A percentile compares a stretch with the other conserved stretches of the same genome.
These are phyloP conservation scores for Emergomyces orientalis DNA, from an alignment of 2,329 filamentous ascomycete species.

Conservation along the genomic window DNA sequence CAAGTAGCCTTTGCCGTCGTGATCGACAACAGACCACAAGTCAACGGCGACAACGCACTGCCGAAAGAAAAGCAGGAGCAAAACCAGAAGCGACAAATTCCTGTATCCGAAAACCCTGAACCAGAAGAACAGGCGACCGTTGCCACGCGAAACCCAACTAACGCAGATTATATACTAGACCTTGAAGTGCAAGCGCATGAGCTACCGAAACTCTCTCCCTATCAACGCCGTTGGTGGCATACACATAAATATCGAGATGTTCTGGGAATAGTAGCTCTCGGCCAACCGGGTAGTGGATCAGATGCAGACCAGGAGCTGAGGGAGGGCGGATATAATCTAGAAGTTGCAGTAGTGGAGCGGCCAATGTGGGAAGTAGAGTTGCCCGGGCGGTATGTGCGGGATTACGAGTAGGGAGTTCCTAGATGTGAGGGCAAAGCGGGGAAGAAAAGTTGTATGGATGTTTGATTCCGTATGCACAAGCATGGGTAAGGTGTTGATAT, in stretches of 20 bases:
- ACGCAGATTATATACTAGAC: conserved; percentile 12
- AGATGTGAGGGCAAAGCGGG: not conserved
- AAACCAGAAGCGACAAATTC: not conserved
- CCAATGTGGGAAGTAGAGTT: conserved; percentile 75
- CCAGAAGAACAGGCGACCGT: not conserved
- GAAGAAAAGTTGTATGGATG: not conserved
- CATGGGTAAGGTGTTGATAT: not conserved
- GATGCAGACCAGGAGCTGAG: conserved; percentile 21
- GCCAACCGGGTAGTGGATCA: conserved; percentile 20
- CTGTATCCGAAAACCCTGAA: conserved; percentile 11
- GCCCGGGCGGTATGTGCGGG: conserved; percentile 59
- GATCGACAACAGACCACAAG: conserved; percentile 15
- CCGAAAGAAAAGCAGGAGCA: not conserved
- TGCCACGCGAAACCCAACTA: conserved; percentile 6
- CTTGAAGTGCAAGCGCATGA: conserved; percentile 16
- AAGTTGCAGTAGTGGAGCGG: conserved; percentile 82
- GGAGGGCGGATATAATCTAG: conserved; percentile 33
- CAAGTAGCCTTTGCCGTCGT: conserved; percentile 14
- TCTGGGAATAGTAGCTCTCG: conserved; percentile 59
- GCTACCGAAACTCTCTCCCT: conserved; percentile 18
- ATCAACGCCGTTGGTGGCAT: conserved; percentile 51
- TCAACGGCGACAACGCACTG: not conserved
- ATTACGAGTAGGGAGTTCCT: conserved; percentile 35
- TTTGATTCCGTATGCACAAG: not conserved
- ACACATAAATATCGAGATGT: conserved; percentile 95